Evolutionary conservation across 2,329 filamentous ascomycete genomes (phyloP).

Genomic region (Colletotrichum euphorbiae): DNA sequence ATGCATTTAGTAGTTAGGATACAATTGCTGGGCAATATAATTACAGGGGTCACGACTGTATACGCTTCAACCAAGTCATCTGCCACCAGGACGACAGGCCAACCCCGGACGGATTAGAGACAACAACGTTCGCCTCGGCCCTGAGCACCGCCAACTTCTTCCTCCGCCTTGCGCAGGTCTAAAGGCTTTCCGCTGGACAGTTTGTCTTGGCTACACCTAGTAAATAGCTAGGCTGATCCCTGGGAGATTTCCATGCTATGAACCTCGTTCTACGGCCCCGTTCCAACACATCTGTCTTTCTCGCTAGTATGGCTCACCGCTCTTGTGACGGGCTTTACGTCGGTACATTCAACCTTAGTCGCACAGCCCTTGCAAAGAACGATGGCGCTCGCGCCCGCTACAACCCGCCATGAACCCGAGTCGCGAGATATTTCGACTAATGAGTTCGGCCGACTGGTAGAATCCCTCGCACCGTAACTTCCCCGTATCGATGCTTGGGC

Average conservation of each 20-base stretch:
- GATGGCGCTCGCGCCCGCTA: background rate
- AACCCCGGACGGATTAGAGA: conserved; percentile 11
- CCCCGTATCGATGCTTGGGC: conserved; percentile 1
- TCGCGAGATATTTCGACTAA: background rate
- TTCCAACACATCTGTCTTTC: conserved; percentile 14
- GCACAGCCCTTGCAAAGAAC: background rate
- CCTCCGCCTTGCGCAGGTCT: conserved; percentile 10
- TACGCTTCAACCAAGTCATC: background rate
- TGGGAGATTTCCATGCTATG: conserved; percentile 11
- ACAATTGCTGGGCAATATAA: no score
- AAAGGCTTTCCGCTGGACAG: background rate
- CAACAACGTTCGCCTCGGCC: conserved; percentile 15
- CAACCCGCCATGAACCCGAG: background rate
- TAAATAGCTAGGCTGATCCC: conserved; percentile 27
- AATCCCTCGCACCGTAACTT: conserved; percentile 4
- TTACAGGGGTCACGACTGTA: no score
- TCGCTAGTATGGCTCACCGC: conserved; percentile 26
- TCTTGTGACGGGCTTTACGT: conserved; percentile 25
- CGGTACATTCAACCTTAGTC: conserved; percentile 15
- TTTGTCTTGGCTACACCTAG: conserved; percentile 9
- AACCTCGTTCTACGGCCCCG: background rate
- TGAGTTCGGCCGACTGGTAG: background rate
- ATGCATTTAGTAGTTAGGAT: no score
- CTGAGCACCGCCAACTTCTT: background rate
- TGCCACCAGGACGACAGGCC: conserved; percentile 14